Evolutionary conservation across 2,329 filamentous ascomycete species (phyloP), one percentile per base, ranked within the genome.

Genomic region (Alternaria ventricosa): DNA sequence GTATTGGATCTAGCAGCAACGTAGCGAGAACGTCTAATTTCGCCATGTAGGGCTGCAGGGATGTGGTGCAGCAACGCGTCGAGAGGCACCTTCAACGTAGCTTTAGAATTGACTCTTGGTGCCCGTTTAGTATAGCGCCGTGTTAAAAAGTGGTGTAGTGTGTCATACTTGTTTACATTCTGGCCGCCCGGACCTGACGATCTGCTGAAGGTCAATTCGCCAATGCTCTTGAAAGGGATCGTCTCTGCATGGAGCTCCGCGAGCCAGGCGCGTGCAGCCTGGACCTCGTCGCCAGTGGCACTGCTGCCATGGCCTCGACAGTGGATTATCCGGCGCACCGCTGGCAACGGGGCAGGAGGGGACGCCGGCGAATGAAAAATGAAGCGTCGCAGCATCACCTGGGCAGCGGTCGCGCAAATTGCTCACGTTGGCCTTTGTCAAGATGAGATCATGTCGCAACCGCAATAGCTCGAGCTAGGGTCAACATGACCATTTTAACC

Each of bases 141-240:
- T 64, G 63, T 63, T 51, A 44, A 57, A 58, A 46, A 56, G 47
- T 59, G 57, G 67, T 54, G 61, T 41, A 57, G 55, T 64, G 65
- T 64, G 66, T 64, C 70, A 65, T 71, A 90, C 88, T 90, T 90
- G 79, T 90, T 90, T 60, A 90, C 88, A 80, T 90, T 90, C 76
- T 90, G 88, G 11, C 88, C 88, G 55, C 88, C 88, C 18, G 88
- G 88, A 4, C 88, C 88, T 56, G 87, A 88, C 3, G 88, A 89
- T 61, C 88, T 83, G 74, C 87, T 89, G 76, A 89, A 90, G 53
- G 84, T 87, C 67, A 90, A 75, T 64, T 88, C 84, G 71, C 87
- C 84, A 61, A 90, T 82, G 66, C 81, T 81, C 60, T 82, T 83
- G 11, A 74, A 58, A 25, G 88, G 87, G 60, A 90, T 85, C 13